Percentiles rank a stretch among this genome's conserved stretches.
phyloP scores from a whole-genome alignment of 345 rosid genomes.

The Syzygium jambos region DNA sequence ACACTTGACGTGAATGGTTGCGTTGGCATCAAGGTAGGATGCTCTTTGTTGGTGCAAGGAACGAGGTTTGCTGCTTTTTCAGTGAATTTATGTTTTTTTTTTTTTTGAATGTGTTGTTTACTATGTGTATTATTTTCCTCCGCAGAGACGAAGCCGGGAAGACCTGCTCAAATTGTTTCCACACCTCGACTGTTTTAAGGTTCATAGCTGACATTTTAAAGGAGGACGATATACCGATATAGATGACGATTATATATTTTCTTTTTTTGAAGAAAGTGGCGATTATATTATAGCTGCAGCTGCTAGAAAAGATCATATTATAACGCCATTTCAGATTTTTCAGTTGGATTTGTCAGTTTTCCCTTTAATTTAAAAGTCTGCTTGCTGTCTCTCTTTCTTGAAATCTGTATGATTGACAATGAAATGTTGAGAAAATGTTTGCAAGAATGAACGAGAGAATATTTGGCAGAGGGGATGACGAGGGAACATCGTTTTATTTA shows the following conservation, averaged over 20 bases:
- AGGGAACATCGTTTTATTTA: background rate
- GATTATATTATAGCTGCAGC: background rate
- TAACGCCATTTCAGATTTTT: background rate
- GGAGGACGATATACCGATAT: background rate
- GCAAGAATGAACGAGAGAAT: background rate
- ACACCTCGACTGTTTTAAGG: conserved; percentile 68
- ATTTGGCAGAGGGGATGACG: background rate
- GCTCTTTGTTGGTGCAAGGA: background rate
- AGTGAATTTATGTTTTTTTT: no score
- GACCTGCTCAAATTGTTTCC: conserved; percentile 74
- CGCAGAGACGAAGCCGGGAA: conserved; percentile 63
- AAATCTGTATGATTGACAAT: background rate
- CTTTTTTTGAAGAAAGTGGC: background rate
- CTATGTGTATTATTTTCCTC: background rate
- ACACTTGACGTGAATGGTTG: conserved; percentile 96
- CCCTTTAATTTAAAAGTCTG: background rate
- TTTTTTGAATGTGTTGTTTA: background rate
- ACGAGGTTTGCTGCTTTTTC: background rate
- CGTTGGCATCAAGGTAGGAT: conserved; percentile 64
- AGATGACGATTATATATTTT: background rate
- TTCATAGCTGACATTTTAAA: conserved; percentile 59
- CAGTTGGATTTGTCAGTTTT: background rate
- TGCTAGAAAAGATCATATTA: background rate
- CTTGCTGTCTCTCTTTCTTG: background rate
- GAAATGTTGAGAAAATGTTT: background rate